Base-by-base conservation (phyloP, 78 protist species). In the Dictyostelium brefeldianum region DNA sequence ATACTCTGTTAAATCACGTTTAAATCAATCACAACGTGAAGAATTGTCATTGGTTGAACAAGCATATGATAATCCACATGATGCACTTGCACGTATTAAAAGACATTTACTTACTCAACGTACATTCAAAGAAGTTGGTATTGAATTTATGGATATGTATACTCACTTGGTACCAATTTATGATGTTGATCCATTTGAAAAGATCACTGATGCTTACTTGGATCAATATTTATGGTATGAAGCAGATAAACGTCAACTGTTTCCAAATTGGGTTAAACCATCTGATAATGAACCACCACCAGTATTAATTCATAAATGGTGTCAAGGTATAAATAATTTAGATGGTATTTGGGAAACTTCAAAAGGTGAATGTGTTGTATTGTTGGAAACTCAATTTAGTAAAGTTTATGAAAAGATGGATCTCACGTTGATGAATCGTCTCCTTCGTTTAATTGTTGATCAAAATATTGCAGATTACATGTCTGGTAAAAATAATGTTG, bases 181-280 rank as follows among this genome's bases (percentile, higher is more conserved):
- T 95, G 99, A 98, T 53, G 95, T 99, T 62, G 99, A 99, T 65
- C 99, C 99, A 12, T 94, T 99, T 29, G 99, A 99, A 96, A 99
- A 99, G 99, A 99, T 99, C 92, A 99, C 99, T n/a, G 99, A 99
- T 93, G 99, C 99, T 25, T 99, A 99, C 94, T 96, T 99, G 57
- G 99, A 99, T 92, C 99, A 98, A 77, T 99, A 99, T 90, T 94
- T 99, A 41, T 99, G 99, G 99, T 99, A 98, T 83, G 99, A 99
- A 82, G 98, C 99, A 0, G 99, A 98, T 94, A 98, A 97, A 95
- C 96, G 99, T 36, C 97, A 95, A 31, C 96, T 99, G 47, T 99
- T 99, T 98, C 99, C 99, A 67, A 98, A 98, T 92, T 99, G 99
- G 99, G 95, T 99, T 91, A 99, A 99, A 89, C 99, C 99, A 22